Evolutionary conservation across 148 eudicot species (phyloP).

Genomic region (Camellia granthamiana): DNA sequence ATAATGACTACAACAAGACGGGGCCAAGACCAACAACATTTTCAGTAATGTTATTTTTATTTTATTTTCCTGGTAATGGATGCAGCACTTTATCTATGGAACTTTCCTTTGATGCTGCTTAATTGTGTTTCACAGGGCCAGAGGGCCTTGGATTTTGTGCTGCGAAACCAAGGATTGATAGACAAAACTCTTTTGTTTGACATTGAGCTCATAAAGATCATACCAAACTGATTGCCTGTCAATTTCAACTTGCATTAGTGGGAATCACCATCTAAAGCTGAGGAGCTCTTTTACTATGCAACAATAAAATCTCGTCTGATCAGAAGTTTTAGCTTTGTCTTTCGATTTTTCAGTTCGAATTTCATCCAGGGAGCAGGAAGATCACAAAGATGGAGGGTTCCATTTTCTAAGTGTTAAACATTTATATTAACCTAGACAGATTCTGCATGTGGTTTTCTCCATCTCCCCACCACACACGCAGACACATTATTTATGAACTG

Average conservation of each 20-base stretch:
- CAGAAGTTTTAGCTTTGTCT: not conserved
- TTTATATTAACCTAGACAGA: not conserved
- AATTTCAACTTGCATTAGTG: not conserved
- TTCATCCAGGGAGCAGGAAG: slow-evolving; percentile 9
- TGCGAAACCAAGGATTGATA: slow-evolving; percentile 87
- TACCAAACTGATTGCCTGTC: slow-evolving; percentile 39
- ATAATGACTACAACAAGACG: slow-evolving; percentile 68
- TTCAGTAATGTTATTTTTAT: slow-evolving; percentile 46
- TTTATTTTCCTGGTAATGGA: not conserved
- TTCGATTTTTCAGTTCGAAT: not conserved
- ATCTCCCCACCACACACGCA: not conserved
- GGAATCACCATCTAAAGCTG: not conserved
- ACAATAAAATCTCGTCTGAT: slow-evolving; percentile 1
- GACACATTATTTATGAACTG: not conserved
- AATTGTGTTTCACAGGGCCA: slow-evolving; percentile 60
- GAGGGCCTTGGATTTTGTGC: slow-evolving; percentile 89
- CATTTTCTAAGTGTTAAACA: not conserved
- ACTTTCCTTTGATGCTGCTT: slow-evolving; percentile 10
- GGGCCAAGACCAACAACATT: slow-evolving; percentile 96
- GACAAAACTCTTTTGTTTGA: slow-evolving; percentile 96
- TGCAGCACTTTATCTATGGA: not conserved
- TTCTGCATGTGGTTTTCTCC: not conserved
- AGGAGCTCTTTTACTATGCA: not conserved
- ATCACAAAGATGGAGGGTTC: not conserved
- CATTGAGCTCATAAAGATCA: slow-evolving; percentile 90